Conservation (phyloP, 2,329 filamentous ascomycete genomes). For the Apiospora malaysiana region DNA sequence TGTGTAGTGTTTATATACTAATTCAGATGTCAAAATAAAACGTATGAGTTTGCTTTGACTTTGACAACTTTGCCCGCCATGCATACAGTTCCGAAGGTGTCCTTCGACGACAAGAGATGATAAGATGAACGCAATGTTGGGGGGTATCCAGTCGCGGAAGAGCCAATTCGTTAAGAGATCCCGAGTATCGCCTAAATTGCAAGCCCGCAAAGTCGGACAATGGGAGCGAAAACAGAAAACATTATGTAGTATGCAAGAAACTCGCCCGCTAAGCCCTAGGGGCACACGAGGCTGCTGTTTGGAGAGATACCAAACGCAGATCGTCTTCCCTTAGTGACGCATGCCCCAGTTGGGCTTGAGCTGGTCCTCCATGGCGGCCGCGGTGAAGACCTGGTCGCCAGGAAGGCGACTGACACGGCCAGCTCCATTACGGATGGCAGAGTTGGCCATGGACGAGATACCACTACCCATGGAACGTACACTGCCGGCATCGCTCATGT, state of each 20-base stretch:
- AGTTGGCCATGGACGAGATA: constrained; percentile 72
- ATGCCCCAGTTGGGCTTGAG: constrained; percentile 67
- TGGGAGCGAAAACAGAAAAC: constrained; percentile 19
- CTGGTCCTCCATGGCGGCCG: constrained; percentile 66
- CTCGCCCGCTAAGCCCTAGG: neutral
- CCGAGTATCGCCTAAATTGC: constrained; percentile 18
- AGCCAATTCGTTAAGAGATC: constrained; percentile 19
- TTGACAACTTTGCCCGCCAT: constrained; percentile 17
- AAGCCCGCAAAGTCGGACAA: constrained; percentile 6
- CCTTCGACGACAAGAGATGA: constrained; percentile 18
- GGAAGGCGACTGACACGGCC: constrained; percentile 88
- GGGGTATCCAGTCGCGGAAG: constrained; percentile 19
- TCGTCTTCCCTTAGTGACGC: constrained; percentile 44
- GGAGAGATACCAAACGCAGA: neutral
- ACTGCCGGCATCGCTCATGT: constrained; percentile 69
- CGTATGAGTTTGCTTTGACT: constrained; percentile 3
- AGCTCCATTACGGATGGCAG: constrained; percentile 80
- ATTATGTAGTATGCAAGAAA: constrained; percentile 18
- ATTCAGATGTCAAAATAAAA: constrained; percentile 1
- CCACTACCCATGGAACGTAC: constrained; percentile 77
- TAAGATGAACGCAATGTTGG: constrained; percentile 14
- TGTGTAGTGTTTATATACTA: constrained; percentile 16
- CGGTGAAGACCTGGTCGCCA: constrained; percentile 79
- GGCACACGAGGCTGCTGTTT: neutral
- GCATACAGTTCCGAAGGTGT: neutral